These are phyloP conservation scores for Sclerotinia subarctica DNA, from an alignment of 2,329 filamentous ascomycete genomes.

Conservation along the genomic window DNA sequence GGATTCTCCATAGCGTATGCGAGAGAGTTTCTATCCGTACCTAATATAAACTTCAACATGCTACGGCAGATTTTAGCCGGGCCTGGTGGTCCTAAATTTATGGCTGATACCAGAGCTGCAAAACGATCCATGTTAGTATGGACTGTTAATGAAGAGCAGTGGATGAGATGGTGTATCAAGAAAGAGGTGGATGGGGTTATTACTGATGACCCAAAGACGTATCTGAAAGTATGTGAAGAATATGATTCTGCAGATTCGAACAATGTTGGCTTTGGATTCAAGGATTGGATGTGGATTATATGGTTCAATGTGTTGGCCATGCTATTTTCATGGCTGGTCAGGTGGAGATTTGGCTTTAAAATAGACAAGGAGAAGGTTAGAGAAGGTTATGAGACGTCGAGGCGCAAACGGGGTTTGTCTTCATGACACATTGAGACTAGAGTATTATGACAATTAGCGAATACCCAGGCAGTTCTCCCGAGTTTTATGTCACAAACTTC, in stretches of 20 bases:
- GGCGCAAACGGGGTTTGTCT: slow-evolving; percentile 10
- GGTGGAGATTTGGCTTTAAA: slow-evolving; percentile 27
- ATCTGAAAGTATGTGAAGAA: slow-evolving; percentile 55
- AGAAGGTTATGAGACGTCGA: slow-evolving; percentile 20
- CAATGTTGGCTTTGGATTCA: slow-evolving; percentile 23
- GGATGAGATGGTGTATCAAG: slow-evolving; percentile 79
- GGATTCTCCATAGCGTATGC: slow-evolving; percentile 60
- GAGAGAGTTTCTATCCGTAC: slow-evolving; percentile 63
- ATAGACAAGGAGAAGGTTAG: slow-evolving; percentile 23
- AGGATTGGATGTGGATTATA: slow-evolving; percentile 25
- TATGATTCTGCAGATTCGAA: slow-evolving; percentile 30
- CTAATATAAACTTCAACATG: slow-evolving; percentile 76
- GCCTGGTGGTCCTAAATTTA: slow-evolving; percentile 63
- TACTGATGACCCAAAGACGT: slow-evolving; percentile 75
- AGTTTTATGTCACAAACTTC: neutral
- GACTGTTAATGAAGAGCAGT: slow-evolving; percentile 77
- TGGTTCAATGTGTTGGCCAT: slow-evolving; percentile 27
- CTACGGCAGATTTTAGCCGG: slow-evolving; percentile 65
- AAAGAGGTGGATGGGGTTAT: slow-evolving; percentile 72
- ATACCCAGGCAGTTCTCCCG: neutral
- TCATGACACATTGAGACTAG: slow-evolving; percentile 9
- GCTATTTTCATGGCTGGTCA: slow-evolving; percentile 29
- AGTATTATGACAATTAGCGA: neutral
- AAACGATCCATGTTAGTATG: slow-evolving; percentile 68
- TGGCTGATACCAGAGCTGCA: slow-evolving; percentile 55